These are phyloP conservation scores for Cocos nucifera DNA, from an alignment of 176 grass and related monocot species.

Conservation along the genomic window DNA sequence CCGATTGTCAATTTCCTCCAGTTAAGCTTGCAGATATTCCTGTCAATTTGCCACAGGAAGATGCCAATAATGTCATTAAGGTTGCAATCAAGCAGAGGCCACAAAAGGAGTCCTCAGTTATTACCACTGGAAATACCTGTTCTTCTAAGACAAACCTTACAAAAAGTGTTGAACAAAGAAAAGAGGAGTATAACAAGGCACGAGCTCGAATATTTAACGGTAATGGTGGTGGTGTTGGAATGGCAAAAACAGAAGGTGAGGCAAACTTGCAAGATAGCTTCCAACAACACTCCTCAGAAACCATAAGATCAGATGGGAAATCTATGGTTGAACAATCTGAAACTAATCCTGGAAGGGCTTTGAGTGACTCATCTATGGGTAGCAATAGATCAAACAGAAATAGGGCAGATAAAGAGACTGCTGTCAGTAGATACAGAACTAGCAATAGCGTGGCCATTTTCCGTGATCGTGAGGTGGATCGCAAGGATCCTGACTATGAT, in stretches of 20 bases:
- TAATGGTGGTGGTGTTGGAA: slow-evolving; percentile 23
- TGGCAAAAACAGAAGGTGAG: slow-evolving; percentile 38
- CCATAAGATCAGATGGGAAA: slow-evolving; percentile 13
- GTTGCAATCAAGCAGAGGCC: slow-evolving; percentile 94
- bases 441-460: slow-evolving; percentile 86
- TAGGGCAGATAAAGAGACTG: slow-evolving; percentile 45
- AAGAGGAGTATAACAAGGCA: slow-evolving; percentile 96
- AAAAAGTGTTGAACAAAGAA: slow-evolving; percentile 96
- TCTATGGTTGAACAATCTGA: slow-evolving; percentile 27
- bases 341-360: slow-evolving; percentile 50
- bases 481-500: slow-evolving; percentile 99
- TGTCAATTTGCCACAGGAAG: slow-evolving; percentile 73
- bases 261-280: slow-evolving; percentile 45
- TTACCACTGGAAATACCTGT: slow-evolving; percentile 16
- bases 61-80: slow-evolving; percentile 37
- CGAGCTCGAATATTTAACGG: slow-evolving; percentile 93
- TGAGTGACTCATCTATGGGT: slow-evolving; percentile 35
- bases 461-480: slow-evolving; percentile 78
- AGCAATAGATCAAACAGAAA: slow-evolving; percentile 45
- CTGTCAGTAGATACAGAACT: slow-evolving; percentile 35
- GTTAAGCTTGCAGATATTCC: slow-evolving; percentile 77
- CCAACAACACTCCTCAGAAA: slow-evolving; percentile 37
- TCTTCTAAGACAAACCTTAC: slow-evolving; percentile 50
- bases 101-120: slow-evolving; percentile 39
- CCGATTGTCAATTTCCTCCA: slow-evolving; percentile 46